Conservation (phyloP, 768 basidiomycete species). For the Leccinum fibrillosum region DNA sequence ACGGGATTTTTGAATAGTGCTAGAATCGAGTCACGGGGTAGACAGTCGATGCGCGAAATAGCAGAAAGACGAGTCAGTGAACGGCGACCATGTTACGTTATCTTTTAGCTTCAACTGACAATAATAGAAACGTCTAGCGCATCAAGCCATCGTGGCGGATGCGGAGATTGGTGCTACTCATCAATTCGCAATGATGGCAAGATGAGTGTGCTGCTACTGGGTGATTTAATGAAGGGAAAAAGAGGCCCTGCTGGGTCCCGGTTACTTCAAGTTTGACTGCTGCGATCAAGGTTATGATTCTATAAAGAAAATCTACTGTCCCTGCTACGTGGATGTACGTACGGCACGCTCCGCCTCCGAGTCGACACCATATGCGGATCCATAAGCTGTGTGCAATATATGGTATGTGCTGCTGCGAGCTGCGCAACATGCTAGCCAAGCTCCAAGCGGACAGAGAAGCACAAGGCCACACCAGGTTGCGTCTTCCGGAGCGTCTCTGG, state of each 20-base stretch:
- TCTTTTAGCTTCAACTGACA: slow-evolving; percentile 64
- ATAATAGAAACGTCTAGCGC: slow-evolving; percentile 97
- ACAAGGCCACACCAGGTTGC: slow-evolving; percentile 53
- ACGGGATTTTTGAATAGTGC: not conserved
- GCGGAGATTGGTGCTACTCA: slow-evolving; percentile 81
- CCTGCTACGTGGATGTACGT: too few species aligned
- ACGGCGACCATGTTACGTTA: not conserved
- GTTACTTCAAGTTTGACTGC: too few species aligned
- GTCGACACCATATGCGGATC: too few species aligned
- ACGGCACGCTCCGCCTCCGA: too few species aligned
- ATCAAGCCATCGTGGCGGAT: slow-evolving; percentile 77
- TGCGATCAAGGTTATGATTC: too few species aligned
- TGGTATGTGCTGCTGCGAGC: slow-evolving; percentile 82
- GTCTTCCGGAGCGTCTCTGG: slow-evolving; percentile 34
- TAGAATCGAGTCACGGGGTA: slow-evolving; percentile 46
- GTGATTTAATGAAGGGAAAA: slow-evolving; percentile 30
- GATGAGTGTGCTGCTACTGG: slow-evolving; percentile 51
- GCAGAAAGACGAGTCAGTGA: slow-evolving; percentile 52
- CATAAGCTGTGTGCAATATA: too few species aligned
- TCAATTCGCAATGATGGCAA: slow-evolving; percentile 92
- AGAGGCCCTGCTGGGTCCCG: slow-evolving; percentile 7
- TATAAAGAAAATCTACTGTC: too few species aligned
- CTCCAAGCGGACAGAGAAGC: slow-evolving; percentile 88
- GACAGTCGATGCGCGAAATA: slow-evolving; percentile 97
- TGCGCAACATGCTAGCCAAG: slow-evolving; percentile 88